Conservation (phyloP, 2,329 filamentous ascomycete species). For the Cladosporium cucumerinum region DNA sequence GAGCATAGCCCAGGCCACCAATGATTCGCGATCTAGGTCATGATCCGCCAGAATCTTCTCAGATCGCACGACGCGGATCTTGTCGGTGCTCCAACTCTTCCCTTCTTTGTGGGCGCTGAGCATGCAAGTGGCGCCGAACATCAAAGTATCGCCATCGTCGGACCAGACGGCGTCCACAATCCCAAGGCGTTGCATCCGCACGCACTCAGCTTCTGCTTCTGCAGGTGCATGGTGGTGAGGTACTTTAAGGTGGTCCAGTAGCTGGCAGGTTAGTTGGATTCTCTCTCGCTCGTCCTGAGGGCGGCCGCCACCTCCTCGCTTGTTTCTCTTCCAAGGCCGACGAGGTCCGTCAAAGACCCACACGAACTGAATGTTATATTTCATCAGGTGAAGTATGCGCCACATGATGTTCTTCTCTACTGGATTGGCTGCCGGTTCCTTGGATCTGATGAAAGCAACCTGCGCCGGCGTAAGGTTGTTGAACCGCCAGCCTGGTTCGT, state of each 20-base stretch:
- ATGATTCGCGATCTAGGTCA: conserved; percentile 35
- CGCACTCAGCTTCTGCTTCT: conserved; percentile 49
- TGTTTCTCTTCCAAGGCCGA: conserved; percentile 38
- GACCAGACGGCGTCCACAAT: conserved; percentile 50
- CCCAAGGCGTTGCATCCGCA: conserved; percentile 41
- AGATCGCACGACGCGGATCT: conserved; percentile 34
- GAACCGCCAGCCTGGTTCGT: conserved; percentile 46
- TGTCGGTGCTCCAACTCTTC: conserved; percentile 33
- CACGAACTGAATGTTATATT: conserved; percentile 50
- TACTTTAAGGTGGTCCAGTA: conserved; percentile 40
- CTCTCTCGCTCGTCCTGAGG: conserved; percentile 34
- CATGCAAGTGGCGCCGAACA: conserved; percentile 48
- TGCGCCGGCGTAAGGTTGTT: conserved; percentile 39
- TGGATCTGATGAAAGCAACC: conserved; percentile 37
- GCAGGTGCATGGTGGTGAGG: conserved; percentile 46
- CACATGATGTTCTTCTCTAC: conserved; percentile 43
- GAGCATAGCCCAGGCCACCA: conserved; percentile 42
- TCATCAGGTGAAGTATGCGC: conserved; percentile 45
- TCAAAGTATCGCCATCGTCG: conserved; percentile 46
- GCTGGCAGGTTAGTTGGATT: conserved; percentile 35
- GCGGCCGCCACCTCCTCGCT: conserved; percentile 25
- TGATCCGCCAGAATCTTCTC: conserved; percentile 29
- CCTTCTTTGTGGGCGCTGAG: conserved; percentile 32
- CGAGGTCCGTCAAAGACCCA: conserved; percentile 56
- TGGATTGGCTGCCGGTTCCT: conserved; percentile 38